These are phyloP conservation scores for Rutstroemia sp. DNA, from an alignment of 2,329 filamentous ascomycete species.

Conservation along the genomic window DNA sequence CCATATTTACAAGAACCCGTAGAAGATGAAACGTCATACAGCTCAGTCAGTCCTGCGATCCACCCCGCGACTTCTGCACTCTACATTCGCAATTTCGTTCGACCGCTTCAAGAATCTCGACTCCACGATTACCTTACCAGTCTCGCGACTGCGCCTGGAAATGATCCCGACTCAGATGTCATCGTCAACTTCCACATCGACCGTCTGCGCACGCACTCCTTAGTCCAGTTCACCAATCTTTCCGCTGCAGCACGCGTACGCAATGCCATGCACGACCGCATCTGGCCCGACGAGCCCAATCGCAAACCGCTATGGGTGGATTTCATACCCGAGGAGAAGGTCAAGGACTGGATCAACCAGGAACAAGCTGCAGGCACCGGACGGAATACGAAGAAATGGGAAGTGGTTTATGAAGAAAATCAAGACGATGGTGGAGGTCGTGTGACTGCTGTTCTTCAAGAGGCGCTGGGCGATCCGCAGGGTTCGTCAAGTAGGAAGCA, in stretches of 20 bases:
- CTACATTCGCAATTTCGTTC: constrained; percentile 87
- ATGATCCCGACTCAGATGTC: constrained; percentile 43
- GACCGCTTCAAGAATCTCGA: constrained; percentile 64
- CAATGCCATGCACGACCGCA: constrained; percentile 63
- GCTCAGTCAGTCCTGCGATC: constrained; percentile 45
- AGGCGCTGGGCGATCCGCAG: constrained; percentile 28
- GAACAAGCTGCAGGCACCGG: constrained; percentile 45
- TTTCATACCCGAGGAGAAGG: constrained; percentile 72
- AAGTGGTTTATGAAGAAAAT: constrained; percentile 60
- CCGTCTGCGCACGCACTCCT: constrained; percentile 78
- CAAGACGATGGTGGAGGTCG: constrained; percentile 46
- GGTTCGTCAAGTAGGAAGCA: neutral
- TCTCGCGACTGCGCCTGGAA: constrained; percentile 55
- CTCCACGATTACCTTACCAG: constrained; percentile 63
- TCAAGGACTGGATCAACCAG: constrained; percentile 64
- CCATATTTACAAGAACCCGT: constrained; percentile 12
- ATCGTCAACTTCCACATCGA: constrained; percentile 73
- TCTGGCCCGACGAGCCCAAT: constrained; percentile 83
- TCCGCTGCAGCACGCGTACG: constrained; percentile 72
- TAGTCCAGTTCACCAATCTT: constrained; percentile 63
- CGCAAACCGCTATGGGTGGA: constrained; percentile 83
- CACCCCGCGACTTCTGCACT: constrained; percentile 70
- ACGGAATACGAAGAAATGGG: constrained; percentile 50
- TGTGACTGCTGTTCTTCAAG: constrained; percentile 49
- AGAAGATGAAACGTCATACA: constrained; percentile 20